Evolutionary conservation across 176 grass and related monocot species (phyloP).

Genomic region (Phragmites australis): DNA sequence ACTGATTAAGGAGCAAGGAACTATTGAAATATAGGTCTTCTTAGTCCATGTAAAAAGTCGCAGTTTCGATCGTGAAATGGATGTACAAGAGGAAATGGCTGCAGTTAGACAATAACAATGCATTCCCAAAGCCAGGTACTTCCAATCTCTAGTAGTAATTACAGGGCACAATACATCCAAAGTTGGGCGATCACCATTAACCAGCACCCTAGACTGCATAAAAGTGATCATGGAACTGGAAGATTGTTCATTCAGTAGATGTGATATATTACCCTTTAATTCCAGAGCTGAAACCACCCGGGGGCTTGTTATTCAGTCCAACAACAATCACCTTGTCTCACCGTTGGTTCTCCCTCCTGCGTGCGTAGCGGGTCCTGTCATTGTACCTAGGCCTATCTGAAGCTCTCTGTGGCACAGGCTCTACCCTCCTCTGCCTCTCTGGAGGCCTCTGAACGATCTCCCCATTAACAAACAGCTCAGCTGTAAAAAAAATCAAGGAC

Average conservation of each 20-base stretch:
- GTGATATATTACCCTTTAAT: not conserved
- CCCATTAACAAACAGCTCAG: slow-evolving; percentile 89
- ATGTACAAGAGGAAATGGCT: slow-evolving; percentile 14
- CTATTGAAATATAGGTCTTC: not conserved
- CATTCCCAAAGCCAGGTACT: slow-evolving; percentile 14
- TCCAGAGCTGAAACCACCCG: not conserved
- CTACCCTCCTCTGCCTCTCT: slow-evolving; percentile 88
- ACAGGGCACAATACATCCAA: slow-evolving; percentile 38
- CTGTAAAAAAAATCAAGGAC: slow-evolving; percentile 33
- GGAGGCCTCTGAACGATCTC: slow-evolving; percentile 84
- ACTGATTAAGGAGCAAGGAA: not conserved
- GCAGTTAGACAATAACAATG: not conserved
- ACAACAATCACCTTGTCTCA: slow-evolving; percentile 10
- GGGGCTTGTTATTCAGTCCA: slow-evolving; percentile 26
- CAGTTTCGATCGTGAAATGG: not conserved
- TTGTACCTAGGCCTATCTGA: slow-evolving; percentile 84
- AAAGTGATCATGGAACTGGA: slow-evolving; percentile 14
- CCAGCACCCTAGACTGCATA: not conserved
- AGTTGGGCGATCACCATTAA: slow-evolving; percentile 10
- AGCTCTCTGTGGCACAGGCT: slow-evolving; percentile 74
- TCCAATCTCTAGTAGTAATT: slow-evolving; percentile 31
- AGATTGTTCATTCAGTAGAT: not conserved
- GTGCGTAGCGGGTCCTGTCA: slow-evolving; percentile 72
- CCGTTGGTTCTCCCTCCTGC: slow-evolving; percentile 74
- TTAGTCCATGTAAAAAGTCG: not conserved